A percentile compares a stretch with the other conserved stretches of the same genome.
These are phyloP conservation scores for Colletotrichum gigasporum DNA, from an alignment of 2,329 filamentous ascomycete species.

Conservation along the genomic window DNA sequence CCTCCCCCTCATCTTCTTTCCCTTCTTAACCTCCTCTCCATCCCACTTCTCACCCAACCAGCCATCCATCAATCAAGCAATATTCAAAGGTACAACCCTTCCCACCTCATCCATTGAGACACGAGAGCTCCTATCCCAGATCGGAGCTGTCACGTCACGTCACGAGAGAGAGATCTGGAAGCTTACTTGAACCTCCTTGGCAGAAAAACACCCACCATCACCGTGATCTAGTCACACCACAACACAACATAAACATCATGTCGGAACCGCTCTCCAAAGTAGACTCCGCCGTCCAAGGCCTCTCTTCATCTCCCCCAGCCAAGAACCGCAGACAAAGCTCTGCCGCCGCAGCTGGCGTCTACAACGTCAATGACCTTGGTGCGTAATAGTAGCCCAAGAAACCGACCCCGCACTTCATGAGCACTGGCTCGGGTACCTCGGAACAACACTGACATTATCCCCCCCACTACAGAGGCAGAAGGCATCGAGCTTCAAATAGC, in stretches of 20 bases:
- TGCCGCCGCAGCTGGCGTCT: conserved; percentile 74
- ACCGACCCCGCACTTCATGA: neutral
- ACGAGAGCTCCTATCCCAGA: neutral
- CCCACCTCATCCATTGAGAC: neutral
- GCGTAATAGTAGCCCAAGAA: conserved; percentile 47
- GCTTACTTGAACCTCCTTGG: conserved; percentile 1
- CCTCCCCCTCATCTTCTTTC: neutral
- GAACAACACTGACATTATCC: neutral
- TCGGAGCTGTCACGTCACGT: neutral
- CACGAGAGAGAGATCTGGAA: neutral
- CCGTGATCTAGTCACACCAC: conserved; percentile 13
- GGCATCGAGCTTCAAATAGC: conserved; percentile 77
- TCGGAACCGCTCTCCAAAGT: conserved; percentile 80
- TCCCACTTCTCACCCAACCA: conserved; percentile 17
- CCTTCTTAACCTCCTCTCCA: conserved; percentile 25
- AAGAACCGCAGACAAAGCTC: conserved; percentile 80
- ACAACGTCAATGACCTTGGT: conserved; percentile 89
- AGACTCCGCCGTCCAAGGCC: conserved; percentile 88
- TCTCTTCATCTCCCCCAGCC: conserved; percentile 73
- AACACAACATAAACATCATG: conserved; percentile 40
- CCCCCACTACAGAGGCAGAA: conserved; percentile 71
- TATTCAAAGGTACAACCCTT: conserved; percentile 19
- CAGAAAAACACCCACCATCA: conserved; percentile 12
- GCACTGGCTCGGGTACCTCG: conserved; percentile 1
- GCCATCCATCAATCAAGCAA: conserved; percentile 16